These are phyloP conservation scores for Pseudovirgaria hyperparasitica DNA, from an alignment of 2,329 filamentous ascomycete genomes.

Conservation along the genomic window DNA sequence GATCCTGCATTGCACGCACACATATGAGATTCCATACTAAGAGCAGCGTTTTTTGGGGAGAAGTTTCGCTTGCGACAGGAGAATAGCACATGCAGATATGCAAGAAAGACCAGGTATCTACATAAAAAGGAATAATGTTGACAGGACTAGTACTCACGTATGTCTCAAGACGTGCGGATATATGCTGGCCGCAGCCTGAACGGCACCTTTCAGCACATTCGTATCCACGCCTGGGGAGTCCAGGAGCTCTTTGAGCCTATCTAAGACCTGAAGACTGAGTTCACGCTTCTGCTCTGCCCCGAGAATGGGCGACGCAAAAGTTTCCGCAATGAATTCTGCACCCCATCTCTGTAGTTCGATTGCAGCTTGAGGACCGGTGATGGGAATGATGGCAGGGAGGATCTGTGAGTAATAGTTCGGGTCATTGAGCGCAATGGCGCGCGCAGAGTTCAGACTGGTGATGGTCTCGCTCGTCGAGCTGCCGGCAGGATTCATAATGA, in stretches of 20 bases:
- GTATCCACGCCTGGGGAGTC: conserved; percentile 51
- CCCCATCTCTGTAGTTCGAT: conserved; percentile 90
- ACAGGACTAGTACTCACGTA: conserved; percentile 64
- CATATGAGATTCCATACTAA: conserved; percentile 19
- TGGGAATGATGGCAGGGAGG: conserved; percentile 82
- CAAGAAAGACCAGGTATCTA: conserved; percentile 2
- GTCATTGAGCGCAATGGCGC: conserved; percentile 78
- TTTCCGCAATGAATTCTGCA: conserved; percentile 88
- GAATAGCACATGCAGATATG: background rate
- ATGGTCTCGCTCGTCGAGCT: conserved; percentile 33
- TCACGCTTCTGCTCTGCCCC: conserved; percentile 66
- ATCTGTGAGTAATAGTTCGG: conserved; percentile 83
- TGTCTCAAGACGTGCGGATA: conserved; percentile 87
- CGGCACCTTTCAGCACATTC: conserved; percentile 69
- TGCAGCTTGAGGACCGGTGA: conserved; percentile 55
- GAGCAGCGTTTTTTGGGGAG: conserved; percentile 10
- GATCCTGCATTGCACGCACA: conserved; percentile 48
- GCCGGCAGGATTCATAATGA: no score
- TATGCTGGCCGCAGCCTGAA: conserved; percentile 82
- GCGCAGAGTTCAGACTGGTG: conserved; percentile 77
- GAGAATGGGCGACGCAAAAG: conserved; percentile 84
- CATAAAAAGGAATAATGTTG: no score
- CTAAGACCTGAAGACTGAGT: conserved; percentile 63
- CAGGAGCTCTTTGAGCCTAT: conserved; percentile 48
- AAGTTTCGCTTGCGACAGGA: conserved; percentile 1